phyloP scores from a whole-genome alignment of 208 protist genomes.

The Trypanosoma brucei region DNA sequence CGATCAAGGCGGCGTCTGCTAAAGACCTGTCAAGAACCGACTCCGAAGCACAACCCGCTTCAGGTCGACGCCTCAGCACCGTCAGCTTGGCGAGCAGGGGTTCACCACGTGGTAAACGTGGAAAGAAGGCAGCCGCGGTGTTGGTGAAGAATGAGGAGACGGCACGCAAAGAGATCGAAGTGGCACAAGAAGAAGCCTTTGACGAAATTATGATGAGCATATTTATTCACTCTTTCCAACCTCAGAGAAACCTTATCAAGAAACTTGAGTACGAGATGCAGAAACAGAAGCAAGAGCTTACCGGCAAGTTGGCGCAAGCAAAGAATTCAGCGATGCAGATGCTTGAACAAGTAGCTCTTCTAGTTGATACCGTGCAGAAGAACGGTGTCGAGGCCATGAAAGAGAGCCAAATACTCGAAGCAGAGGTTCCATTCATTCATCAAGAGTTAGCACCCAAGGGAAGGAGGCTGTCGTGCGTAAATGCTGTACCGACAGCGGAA shows the following conservation, averaged over 20 bases:
- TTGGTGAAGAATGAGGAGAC: slow-evolving; percentile 15
- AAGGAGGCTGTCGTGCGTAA: slow-evolving; percentile 8
- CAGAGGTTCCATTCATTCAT: slow-evolving; percentile 16
- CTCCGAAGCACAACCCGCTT: no score
- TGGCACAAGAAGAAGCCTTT: slow-evolving; percentile 22
- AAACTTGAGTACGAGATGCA: slow-evolving; percentile 21
- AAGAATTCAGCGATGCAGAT: slow-evolving; percentile 22
- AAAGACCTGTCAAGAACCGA: no score
- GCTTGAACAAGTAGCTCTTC: slow-evolving; percentile 22
- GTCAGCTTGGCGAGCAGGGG: not conserved
- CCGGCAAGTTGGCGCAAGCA: slow-evolving; percentile 25
- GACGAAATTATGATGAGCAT: slow-evolving; percentile 27
- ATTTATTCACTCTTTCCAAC: slow-evolving; percentile 27
- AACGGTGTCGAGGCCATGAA: slow-evolving; percentile 23
- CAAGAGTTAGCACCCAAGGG: not conserved
- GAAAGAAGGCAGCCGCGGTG: not conserved
- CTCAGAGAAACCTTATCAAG: slow-evolving; percentile 34
- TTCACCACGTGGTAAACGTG: not conserved
- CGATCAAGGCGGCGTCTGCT: no score
- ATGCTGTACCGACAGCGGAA: not conserved
- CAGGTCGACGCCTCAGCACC: not conserved
- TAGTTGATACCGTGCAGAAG: slow-evolving; percentile 26
- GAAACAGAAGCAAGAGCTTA: slow-evolving; percentile 19
- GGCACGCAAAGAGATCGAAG: slow-evolving; percentile 15
- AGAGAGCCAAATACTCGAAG: slow-evolving; percentile 27